A percentile compares a stretch with the other conserved stretches of the same genome.
These are phyloP conservation scores for Sporothrix pallida DNA, from an alignment of 2,329 filamentous ascomycete genomes.

Conservation along the genomic window DNA sequence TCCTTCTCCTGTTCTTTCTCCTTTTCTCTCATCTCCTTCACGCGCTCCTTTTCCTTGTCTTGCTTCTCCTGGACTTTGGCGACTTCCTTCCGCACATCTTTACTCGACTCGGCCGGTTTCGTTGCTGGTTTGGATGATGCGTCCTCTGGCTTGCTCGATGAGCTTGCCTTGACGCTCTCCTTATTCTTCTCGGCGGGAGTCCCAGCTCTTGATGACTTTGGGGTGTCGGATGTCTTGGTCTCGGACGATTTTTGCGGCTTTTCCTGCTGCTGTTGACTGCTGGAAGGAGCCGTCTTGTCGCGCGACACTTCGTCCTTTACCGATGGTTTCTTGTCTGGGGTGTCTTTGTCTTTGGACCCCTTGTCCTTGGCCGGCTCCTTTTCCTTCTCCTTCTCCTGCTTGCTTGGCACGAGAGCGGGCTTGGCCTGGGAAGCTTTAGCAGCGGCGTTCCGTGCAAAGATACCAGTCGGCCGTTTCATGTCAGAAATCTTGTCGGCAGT, in stretches of 20 bases:
- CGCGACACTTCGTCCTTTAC: slow-evolving; percentile 4
- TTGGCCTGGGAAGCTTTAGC: not conserved
- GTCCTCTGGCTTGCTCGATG: not conserved
- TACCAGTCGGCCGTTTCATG: slow-evolving; percentile 28
- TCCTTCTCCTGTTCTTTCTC: not conserved
- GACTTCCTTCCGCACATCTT: slow-evolving; percentile 14
- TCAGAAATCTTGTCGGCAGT: slow-evolving; percentile 7
- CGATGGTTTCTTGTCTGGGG: too few relatives aligned
- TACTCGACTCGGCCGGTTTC: not conserved
- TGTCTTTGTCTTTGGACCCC: not conserved
- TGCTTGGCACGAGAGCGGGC: not conserved
- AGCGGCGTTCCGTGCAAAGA: slow-evolving; percentile 27
- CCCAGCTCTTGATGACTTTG: not conserved
- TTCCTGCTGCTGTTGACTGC: not conserved
- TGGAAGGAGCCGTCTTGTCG: not conserved
- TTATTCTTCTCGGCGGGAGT: not conserved
- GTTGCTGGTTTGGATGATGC: not conserved
- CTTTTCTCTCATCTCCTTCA: too few relatives aligned
- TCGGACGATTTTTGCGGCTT: slow-evolving; percentile 20
- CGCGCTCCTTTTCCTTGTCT: not conserved
- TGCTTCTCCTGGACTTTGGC: slow-evolving; percentile 7
- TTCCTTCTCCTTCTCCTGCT: not conserved
- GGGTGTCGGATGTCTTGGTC: not conserved
- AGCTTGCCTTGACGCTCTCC: not conserved
- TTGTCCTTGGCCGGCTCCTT: slow-evolving; percentile 7